These are phyloP conservation scores for Boletus sp. DNA, from an alignment of 1,284 basidiomycete species.

Conservation along the genomic window DNA sequence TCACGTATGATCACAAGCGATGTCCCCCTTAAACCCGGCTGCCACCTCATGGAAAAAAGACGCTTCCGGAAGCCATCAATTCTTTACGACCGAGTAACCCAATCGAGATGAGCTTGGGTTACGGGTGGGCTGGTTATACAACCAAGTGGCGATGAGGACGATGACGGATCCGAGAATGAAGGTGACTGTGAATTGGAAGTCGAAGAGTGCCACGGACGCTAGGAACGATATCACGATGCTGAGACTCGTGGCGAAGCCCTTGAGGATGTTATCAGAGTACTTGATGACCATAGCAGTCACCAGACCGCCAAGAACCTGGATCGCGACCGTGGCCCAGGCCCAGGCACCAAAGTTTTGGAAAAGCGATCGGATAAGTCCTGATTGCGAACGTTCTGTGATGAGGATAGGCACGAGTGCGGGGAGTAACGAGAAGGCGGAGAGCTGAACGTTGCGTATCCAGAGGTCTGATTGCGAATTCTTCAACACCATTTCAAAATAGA, in stretches of 20 bases:
- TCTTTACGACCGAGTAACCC: constrained; percentile 31
- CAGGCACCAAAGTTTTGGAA: constrained; percentile 83
- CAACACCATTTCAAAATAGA: constrained; percentile 98
- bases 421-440: constrained; percentile 90
- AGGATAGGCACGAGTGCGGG: constrained; percentile 88
- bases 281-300: constrained; percentile 88
- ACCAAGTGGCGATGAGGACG: constrained; percentile 85
- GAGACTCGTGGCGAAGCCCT: constrained; percentile 92
- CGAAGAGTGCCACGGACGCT: constrained; percentile 84
- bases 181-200: constrained; percentile 80
- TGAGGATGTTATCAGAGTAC: constrained; percentile 86
- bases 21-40: not conserved
- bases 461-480: constrained; percentile 88
- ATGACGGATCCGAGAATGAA: constrained; percentile 82
- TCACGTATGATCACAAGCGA: constrained; percentile 8
- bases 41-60: not conserved
- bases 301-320: constrained; percentile 89
- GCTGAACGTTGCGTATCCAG: constrained; percentile 96
- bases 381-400: constrained; percentile 45
- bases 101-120: constrained; percentile 26
- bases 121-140: constrained; percentile 76
- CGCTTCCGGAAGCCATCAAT: constrained; percentile 15
- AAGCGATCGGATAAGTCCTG: constrained; percentile 43
- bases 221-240: constrained; percentile 94
- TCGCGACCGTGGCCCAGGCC: constrained; percentile 88